phyloP scores from a whole-genome alignment of 139 green algal genomes.

The Dunaliella primolecta region DNA sequence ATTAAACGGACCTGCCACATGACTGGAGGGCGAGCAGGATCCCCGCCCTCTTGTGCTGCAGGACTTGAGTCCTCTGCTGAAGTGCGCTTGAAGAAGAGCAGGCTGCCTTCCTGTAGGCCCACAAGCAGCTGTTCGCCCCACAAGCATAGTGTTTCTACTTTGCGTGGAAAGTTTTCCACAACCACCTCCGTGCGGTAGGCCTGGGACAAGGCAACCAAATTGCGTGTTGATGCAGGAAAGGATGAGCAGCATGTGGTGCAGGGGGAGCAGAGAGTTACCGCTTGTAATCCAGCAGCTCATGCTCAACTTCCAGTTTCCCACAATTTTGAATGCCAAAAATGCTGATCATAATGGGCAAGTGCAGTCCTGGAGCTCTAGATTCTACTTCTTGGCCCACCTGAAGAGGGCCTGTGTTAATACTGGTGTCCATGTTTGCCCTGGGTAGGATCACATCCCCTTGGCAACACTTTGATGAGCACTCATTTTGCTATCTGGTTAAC shows the following conservation, averaged over 20 bases:
- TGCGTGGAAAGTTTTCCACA: slow-evolving; percentile 7
- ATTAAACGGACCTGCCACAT: slow-evolving; percentile 33
- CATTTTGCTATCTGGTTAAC: no score
- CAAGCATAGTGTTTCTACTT: slow-evolving; percentile 23
- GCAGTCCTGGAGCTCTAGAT: no score
- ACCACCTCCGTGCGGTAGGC: slow-evolving; percentile 18
- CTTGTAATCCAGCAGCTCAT: no score
- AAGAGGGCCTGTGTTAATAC: neutral
- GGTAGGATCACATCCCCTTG: no score
- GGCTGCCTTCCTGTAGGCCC: slow-evolving; percentile 30
- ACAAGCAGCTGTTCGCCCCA: slow-evolving; percentile 26
- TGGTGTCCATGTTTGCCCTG: neutral
- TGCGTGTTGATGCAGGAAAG: slow-evolving; percentile 27
- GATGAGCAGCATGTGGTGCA: slow-evolving; percentile 61
- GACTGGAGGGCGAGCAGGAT: neutral
- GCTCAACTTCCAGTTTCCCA: no score
- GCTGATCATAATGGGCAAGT: no score
- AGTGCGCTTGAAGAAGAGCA: slow-evolving; percentile 16
- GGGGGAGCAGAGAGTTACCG: no score
- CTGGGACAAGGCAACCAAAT: slow-evolving; percentile 1
- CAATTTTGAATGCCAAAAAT: no score
- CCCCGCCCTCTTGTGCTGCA: neutral
- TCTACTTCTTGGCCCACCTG: neutral
- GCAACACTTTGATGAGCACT: no score
- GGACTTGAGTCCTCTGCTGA: neutral